These are phyloP conservation scores for Echeveria elegans DNA, from an alignment of 164 flowering plant genomes.

Conservation along the genomic window DNA sequence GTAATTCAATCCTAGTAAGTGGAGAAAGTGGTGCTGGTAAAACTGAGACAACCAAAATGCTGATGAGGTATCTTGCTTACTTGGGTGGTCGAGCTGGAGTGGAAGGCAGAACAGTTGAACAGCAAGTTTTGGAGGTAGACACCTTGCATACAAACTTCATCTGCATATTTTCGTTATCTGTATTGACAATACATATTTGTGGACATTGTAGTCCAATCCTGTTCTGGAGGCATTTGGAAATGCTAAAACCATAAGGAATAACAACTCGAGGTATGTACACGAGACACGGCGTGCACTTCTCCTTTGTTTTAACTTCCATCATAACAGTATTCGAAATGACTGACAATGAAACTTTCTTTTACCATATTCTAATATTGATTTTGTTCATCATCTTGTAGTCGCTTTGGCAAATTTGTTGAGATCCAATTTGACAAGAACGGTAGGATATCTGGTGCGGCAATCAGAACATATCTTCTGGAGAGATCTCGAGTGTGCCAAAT, in stretches of 20 bases:
- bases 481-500: slow-evolving; percentile 82
- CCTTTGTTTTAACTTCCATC: neutral
- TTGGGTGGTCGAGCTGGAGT: slow-evolving; percentile 92
- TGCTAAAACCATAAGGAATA: slow-evolving; percentile 78
- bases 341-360: neutral
- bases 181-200: slow-evolving; percentile 7
- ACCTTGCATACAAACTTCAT: neutral
- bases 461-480: slow-evolving; percentile 68
- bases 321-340: neutral
- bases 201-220: slow-evolving; percentile 59
- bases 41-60: no score
- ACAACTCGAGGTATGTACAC: slow-evolving; percentile 77
- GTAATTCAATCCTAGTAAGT: no score
- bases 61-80: no score
- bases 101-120: slow-evolving; percentile 97
- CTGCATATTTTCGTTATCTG: neutral
- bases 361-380: neutral
- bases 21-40: no score
- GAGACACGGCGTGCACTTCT: slow-evolving; percentile 3
- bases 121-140: slow-evolving; percentile 94
- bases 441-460: slow-evolving; percentile 78
- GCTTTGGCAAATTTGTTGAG: slow-evolving; percentile 82
- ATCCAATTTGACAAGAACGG: slow-evolving; percentile 76
- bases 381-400: slow-evolving; percentile 30
- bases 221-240: slow-evolving; percentile 88